Percentiles rank a stretch among this genome's conserved stretches.
Conservation (phyloP, 768 basidiomycete genomes). For the Pisolithus orientalis region DNA sequence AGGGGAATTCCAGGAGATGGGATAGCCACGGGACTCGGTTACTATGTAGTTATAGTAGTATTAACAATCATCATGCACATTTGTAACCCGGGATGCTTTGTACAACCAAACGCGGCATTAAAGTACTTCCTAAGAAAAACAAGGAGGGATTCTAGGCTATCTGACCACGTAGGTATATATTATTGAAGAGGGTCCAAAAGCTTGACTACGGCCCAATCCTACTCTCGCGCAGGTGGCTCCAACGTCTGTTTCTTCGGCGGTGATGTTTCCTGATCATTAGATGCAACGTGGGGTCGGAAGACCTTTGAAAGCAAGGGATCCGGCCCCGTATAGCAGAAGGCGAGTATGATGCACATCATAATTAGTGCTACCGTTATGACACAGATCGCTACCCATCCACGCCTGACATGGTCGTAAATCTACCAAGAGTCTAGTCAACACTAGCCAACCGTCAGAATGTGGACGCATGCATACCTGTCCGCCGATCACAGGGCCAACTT, state of each 20-base stretch:
- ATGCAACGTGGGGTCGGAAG: conserved; percentile 14
- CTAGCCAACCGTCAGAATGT: not conserved
- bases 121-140: no score
- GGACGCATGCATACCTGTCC: conserved; percentile 45
- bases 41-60: not conserved
- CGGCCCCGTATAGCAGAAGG: conserved; percentile 45
- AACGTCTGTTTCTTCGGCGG: conserved; percentile 5
- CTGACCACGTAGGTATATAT: no score
- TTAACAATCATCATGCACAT: no score
- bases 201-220: not conserved
- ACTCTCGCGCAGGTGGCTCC: not conserved
- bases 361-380: conserved; percentile 42
- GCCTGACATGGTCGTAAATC: conserved; percentile 51
- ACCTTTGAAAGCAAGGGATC: conserved; percentile 32
- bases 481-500: conserved; percentile 67
- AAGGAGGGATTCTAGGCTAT: no score
- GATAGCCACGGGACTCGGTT: not conserved
- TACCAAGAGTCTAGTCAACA: conserved; percentile 18
- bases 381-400: conserved; percentile 60
- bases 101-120: no score
- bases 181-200: not conserved
- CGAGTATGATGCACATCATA: conserved; percentile 31
- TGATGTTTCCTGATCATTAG: conserved; percentile 1
- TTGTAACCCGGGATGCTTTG: no score
- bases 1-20: not conserved